Evolutionary conservation across 192 early-diverging fungal genomes (phyloP).

Genomic region (Helicostylum pulchrum): DNA sequence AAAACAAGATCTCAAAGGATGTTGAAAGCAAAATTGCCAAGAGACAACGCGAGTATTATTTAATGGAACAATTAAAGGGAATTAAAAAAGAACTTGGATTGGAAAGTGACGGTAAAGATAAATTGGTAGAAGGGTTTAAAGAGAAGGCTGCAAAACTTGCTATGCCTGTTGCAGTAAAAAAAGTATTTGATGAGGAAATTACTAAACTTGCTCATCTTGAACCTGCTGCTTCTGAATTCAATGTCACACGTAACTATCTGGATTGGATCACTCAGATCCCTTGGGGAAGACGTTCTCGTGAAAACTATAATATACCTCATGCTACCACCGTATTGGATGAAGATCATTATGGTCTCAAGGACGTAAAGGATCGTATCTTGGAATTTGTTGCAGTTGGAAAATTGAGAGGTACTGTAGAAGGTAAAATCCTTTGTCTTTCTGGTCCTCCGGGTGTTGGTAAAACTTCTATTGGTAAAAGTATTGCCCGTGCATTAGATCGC

Average conservation of each 20-base stretch:
- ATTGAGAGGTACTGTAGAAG: conserved; percentile 92
- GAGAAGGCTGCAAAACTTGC: conserved; percentile 76
- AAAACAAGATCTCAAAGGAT: conserved; percentile 96
- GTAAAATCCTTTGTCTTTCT: conserved; percentile 97
- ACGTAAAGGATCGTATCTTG: conserved; percentile 98
- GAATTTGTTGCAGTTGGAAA: conserved; percentile 99
- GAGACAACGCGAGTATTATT: conserved; percentile 96
- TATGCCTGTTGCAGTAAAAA: conserved; percentile 89
- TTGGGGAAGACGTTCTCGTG: conserved; percentile 86
- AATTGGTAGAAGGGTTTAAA: conserved; percentile 91
- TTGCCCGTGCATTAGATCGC: conserved; percentile 90
- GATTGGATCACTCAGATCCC: conserved; percentile 98
- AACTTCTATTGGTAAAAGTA: conserved; percentile 96
- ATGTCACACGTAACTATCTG: conserved; percentile 97
- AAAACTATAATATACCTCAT: conserved; percentile 91
- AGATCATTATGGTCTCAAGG: conserved; percentile 99
- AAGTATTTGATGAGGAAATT: conserved; percentile 96
- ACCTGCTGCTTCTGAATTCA: conserved; percentile 95
- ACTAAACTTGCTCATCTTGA: conserved; percentile 91
- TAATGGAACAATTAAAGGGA: conserved; percentile 99
- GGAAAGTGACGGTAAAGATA: conserved; percentile 98
- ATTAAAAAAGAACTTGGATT: conserved; percentile 99
- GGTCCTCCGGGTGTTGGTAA: conserved; percentile 99
- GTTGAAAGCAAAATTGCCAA: conserved; percentile 98
- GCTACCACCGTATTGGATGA: conserved; percentile 90